Conservation (phyloP, 169 alveolate genomes). For the Eimeria nieschulzi region DNA sequence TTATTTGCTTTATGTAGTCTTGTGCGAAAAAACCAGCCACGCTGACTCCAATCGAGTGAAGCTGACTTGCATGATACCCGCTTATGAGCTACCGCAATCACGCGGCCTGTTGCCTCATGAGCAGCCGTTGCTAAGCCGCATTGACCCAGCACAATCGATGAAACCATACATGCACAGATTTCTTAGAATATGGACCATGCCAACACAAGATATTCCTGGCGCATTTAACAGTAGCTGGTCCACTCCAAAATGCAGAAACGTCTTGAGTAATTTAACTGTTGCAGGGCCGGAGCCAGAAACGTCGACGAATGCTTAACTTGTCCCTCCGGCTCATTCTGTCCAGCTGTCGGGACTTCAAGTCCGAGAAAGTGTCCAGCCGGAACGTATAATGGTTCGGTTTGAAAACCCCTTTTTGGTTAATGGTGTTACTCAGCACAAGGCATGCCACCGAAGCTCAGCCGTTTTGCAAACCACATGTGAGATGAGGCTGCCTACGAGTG, state of each 20-base stretch:
- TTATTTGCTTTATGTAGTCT: too few relatives aligned
- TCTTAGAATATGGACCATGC: neutral
- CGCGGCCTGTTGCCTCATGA: too few relatives aligned
- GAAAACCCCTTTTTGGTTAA: neutral
- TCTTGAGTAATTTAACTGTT: neutral
- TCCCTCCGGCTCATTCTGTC: slow-evolving; percentile 61
- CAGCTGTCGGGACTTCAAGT: neutral
- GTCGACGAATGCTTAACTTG: slow-evolving; percentile 5
- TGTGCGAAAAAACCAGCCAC: too few relatives aligned
- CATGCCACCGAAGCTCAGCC: too few relatives aligned
- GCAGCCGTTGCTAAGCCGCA: too few relatives aligned
- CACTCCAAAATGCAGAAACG: neutral
- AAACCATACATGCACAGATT: neutral
- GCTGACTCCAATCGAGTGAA: too few relatives aligned
- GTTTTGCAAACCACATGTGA: too few relatives aligned
- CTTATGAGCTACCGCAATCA: too few relatives aligned
- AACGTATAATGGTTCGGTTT: slow-evolving; percentile 2
- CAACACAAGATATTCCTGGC: neutral
- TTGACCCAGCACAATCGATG: too few relatives aligned
- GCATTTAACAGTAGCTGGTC: neutral
- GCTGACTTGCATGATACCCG: too few relatives aligned
- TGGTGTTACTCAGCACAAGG: too few relatives aligned
- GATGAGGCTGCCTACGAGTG: too few relatives aligned
- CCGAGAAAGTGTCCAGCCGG: slow-evolving; percentile 43
- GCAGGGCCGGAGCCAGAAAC: slow-evolving; percentile 26